A percentile compares a stretch with the other conserved stretches of the same genome.
phyloP scores from a whole-genome alignment of 371 early-diverging fungal species.

The Saksenaea vasiformis region DNA sequence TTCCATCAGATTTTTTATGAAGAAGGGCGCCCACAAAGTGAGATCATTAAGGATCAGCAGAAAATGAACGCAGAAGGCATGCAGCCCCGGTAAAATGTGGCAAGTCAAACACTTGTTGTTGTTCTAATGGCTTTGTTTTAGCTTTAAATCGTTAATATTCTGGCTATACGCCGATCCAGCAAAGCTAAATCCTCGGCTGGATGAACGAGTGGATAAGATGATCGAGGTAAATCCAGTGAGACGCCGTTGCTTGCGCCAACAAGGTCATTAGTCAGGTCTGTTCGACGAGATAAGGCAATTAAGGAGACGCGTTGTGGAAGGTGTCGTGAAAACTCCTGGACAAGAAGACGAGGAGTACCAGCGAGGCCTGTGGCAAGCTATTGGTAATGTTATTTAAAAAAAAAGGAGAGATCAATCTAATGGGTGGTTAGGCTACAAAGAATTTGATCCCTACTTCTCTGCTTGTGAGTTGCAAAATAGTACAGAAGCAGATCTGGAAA shows the following conservation, averaged over 20 bases:
- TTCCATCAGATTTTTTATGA: slow-evolving; percentile 64
- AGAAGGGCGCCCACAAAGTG: slow-evolving; percentile 77
- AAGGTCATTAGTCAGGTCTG: slow-evolving; percentile 60
- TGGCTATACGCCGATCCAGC: slow-evolving; percentile 84
- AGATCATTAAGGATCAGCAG: slow-evolving; percentile 66
- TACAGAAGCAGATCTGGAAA: slow-evolving; percentile 35
- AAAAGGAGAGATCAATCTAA: background rate
- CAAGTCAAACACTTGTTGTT: background rate
- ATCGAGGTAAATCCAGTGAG: slow-evolving; percentile 51
- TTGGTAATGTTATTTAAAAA: slow-evolving; percentile 52
- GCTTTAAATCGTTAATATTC: slow-evolving; percentile 66
- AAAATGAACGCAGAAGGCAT: slow-evolving; percentile 32
- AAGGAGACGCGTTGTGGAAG: slow-evolving; percentile 51
- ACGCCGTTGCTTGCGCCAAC: background rate
- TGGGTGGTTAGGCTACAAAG: slow-evolving; percentile 70
- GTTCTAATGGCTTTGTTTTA: background rate
- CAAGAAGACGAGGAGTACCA: slow-evolving; percentile 62
- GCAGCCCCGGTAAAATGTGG: slow-evolving; percentile 23
- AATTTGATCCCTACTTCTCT: slow-evolving; percentile 74
- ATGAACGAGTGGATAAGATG: slow-evolving; percentile 87
- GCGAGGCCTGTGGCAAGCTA: slow-evolving; percentile 82
- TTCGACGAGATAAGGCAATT: slow-evolving; percentile 83
- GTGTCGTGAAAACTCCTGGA: slow-evolving; percentile 42
- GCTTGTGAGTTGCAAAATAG: slow-evolving; percentile 41
- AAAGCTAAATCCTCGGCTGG: slow-evolving; percentile 73